Evolutionary conservation across 352 stramenopile genomes (phyloP).

Genomic region (Phytophthora fragariae): DNA sequence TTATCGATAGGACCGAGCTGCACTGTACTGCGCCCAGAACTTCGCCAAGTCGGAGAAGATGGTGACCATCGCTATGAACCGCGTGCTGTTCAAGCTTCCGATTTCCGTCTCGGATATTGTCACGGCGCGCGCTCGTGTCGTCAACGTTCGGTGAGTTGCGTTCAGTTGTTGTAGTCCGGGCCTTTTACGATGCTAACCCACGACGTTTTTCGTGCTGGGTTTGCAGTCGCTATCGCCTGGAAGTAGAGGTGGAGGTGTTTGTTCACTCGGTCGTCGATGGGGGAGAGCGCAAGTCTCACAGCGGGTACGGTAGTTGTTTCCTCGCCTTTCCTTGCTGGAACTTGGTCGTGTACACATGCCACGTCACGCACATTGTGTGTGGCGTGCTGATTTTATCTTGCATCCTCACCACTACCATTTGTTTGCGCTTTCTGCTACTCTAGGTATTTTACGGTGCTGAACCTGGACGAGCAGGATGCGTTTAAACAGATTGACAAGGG

Average conservation of each 20-base stretch:
- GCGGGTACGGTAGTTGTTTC: constrained; percentile 41
- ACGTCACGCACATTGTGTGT: not conserved
- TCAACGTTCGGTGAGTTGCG: constrained; percentile 62
- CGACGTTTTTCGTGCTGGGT: not conserved
- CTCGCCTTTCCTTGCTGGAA: constrained; percentile 2
- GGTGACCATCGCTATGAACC: constrained; percentile 82
- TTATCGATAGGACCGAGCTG: constrained; percentile 56
- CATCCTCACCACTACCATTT: constrained; percentile 17
- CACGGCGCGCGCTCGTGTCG: constrained; percentile 66
- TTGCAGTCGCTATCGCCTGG: constrained; percentile 57
- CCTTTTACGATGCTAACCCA: constrained; percentile 4
- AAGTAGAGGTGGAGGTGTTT: constrained; percentile 75
- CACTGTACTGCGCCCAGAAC: constrained; percentile 72
- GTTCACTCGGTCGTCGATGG: constrained; percentile 45
- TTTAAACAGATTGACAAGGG: constrained; percentile 57
- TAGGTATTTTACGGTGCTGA: constrained; percentile 70
- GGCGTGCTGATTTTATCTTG: not conserved
- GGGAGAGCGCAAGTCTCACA: constrained; percentile 58
- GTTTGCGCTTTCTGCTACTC: constrained; percentile 1
- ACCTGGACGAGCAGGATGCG: constrained; percentile 51
- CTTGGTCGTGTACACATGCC: not conserved
- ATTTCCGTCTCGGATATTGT: constrained; percentile 66
- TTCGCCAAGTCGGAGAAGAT: constrained; percentile 83
- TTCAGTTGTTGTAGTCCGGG: not conserved
- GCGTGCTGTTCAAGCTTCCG: constrained; percentile 74